Percentiles rank a stretch among this genome's conserved stretches.
These are phyloP conservation scores for Parathielavia hyrcaniae DNA, from an alignment of 495 filamentous ascomycete species.

Conservation along the genomic window DNA sequence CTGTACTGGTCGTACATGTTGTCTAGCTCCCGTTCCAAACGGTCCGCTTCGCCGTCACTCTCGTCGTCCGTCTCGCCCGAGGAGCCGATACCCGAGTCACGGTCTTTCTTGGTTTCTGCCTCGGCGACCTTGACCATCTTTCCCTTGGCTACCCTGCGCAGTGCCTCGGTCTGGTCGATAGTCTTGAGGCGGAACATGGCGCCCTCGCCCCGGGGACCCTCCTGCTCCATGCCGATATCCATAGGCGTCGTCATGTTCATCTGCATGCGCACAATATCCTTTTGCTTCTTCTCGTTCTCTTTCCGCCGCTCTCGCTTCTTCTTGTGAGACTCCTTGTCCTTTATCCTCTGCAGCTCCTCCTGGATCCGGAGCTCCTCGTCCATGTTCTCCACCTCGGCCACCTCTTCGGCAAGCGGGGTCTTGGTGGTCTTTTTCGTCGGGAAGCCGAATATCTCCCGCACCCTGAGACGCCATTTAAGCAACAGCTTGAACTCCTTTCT, in stretches of 20 bases:
- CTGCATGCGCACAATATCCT: conserved; percentile 88
- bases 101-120: conserved; percentile 50
- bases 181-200: conserved; percentile 76
- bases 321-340: conserved; percentile 64
- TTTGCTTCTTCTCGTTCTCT: conserved; percentile 84
- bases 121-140: conserved; percentile 61
- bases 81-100: conserved; percentile 52
- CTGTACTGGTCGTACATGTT: conserved; percentile 78
- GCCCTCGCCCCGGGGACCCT: conserved; percentile 66
- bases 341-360: conserved; percentile 72
- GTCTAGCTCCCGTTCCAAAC: conserved; percentile 78
- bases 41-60: conserved; percentile 73
- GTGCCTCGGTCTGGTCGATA: conserved; percentile 65
- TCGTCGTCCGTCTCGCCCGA: conserved; percentile 52
- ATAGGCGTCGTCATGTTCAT: conserved; percentile 93
- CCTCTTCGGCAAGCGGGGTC: conserved; percentile 53
- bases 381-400: conserved; percentile 78
- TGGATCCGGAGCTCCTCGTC: conserved; percentile 89
- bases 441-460: conserved; percentile 87
- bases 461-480: conserved; percentile 86
- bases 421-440: conserved; percentile 62
- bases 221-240: conserved; percentile 91
- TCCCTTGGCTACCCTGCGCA: conserved; percentile 66
- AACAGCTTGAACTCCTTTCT: conserved; percentile 90
- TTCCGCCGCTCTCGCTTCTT: conserved; percentile 74